Evolutionary conservation across 1,139 yeast species (phyloP).

Genomic region (Debaryomyces robertsiae): DNA sequence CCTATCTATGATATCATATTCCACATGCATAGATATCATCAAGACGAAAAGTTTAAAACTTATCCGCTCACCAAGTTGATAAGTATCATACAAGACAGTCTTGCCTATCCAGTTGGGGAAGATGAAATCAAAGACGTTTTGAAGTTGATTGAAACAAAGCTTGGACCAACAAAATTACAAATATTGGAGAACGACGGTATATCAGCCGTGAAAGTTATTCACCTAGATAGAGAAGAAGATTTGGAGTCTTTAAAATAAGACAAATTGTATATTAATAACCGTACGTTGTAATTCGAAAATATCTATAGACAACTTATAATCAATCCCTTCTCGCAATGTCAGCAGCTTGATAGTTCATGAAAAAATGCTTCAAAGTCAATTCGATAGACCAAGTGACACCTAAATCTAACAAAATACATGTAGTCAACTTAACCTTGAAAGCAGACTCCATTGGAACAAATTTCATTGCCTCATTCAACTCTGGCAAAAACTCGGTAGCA

Average conservation of each 20-base stretch:
- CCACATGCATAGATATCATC: constrained; percentile 26
- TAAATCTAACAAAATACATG: constrained; percentile 74
- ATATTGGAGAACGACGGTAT: constrained; percentile 25
- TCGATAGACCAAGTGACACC: constrained; percentile 82
- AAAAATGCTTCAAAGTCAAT: constrained; percentile 72
- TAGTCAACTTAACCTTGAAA: constrained; percentile 81
- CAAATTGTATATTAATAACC: constrained; percentile 11
- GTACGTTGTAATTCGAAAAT: constrained; percentile 5
- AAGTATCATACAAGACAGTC: constrained; percentile 37
- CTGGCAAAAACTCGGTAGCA: constrained; percentile 93
- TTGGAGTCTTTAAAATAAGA: constrained; percentile 16
- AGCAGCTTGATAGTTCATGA: constrained; percentile 89
- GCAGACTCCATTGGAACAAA: constrained; percentile 79
- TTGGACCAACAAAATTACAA: constrained; percentile 19
- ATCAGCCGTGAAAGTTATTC: constrained; percentile 30
- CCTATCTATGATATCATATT: constrained; percentile 40
- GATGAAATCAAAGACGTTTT: constrained; percentile 37
- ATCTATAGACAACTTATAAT: constrained; percentile 3
- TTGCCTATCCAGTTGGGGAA: constrained; percentile 33
- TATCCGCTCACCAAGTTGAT: constrained; percentile 30
- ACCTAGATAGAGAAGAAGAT: constrained; percentile 33
- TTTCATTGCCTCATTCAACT: constrained; percentile 85
- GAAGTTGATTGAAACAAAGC: constrained; percentile 19
- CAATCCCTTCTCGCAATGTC: constrained; percentile 71
- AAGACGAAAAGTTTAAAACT: constrained; percentile 16